These are phyloP conservation scores for Penicillium atrosanguineum DNA, from an alignment of 495 filamentous ascomycete genomes.

Conservation along the genomic window DNA sequence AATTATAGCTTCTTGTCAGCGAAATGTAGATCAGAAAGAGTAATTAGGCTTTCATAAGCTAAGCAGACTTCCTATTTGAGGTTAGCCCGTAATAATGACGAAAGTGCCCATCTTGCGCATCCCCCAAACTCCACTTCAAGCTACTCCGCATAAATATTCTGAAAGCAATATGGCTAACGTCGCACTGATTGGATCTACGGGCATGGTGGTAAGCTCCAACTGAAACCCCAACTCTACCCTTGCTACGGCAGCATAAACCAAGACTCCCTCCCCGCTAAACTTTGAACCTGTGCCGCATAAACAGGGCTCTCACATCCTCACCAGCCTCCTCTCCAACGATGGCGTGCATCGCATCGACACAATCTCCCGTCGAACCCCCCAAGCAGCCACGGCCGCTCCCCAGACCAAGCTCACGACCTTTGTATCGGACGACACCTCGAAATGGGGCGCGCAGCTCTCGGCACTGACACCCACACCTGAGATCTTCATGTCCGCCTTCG, in stretches of 20 bases:
- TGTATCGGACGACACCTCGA: slow-evolving; percentile 42
- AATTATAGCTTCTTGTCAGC: too few species aligned
- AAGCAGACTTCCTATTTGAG: background rate
- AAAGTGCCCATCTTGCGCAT: background rate
- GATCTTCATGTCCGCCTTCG: slow-evolving; percentile 64
- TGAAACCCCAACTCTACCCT: background rate
- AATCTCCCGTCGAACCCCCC: slow-evolving; percentile 44
- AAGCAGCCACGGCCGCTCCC: slow-evolving; percentile 25
- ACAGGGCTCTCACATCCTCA: slow-evolving; percentile 51
- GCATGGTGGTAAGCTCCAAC: slow-evolving; percentile 43
- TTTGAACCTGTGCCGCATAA: background rate
- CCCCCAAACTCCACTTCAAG: background rate
- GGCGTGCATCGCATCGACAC: slow-evolving; percentile 44
- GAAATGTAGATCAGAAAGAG: too few species aligned
- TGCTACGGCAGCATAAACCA: background rate
- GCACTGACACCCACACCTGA: slow-evolving; percentile 54
- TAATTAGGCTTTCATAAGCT: background rate
- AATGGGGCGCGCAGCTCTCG: slow-evolving; percentile 56
- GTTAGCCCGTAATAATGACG: slow-evolving; percentile 5
- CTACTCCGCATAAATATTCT: background rate
- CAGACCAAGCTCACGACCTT: slow-evolving; percentile 45
- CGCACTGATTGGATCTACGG: slow-evolving; percentile 46
- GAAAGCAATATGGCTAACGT: slow-evolving; percentile 38
- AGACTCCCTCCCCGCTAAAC: background rate
- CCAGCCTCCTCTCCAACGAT: slow-evolving; percentile 38